Evolutionary conservation across 805 yeast genomes (phyloP).

Genomic region (Ogataea nonfermentans): DNA sequence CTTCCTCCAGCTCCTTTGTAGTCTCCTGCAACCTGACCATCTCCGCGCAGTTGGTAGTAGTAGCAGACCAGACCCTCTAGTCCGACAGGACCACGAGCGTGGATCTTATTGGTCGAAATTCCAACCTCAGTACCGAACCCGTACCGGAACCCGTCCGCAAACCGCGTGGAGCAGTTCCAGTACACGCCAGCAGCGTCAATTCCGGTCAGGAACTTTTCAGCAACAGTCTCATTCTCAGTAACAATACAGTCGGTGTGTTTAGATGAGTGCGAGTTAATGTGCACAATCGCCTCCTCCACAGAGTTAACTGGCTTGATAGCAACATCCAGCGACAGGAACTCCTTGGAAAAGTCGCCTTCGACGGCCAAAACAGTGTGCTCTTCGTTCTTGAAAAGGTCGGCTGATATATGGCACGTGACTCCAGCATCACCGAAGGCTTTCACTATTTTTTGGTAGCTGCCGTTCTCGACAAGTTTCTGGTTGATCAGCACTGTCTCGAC

Average conservation of each 20-base stretch:
- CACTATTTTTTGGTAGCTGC: conserved; percentile 19
- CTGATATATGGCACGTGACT: conserved; percentile 72
- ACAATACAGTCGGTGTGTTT: conserved; percentile 94
- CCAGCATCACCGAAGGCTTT: conserved; percentile 52
- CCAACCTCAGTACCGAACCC: conserved; percentile 99
- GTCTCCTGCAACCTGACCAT: conserved; percentile 90
- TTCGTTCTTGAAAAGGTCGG: conserved; percentile 41
- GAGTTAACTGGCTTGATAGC: conserved; percentile 65
- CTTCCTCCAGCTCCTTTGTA: conserved; percentile 92
- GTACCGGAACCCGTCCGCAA: conserved; percentile 97
- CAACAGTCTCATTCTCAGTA: conserved; percentile 68
- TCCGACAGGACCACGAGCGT: conserved; percentile 98
- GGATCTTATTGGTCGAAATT: conserved; percentile 93
- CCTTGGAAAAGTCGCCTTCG: conserved; percentile 74
- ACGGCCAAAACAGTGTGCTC: conserved; percentile 43
- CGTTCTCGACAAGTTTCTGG: conserved; percentile 34
- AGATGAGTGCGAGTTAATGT: conserved; percentile 89
- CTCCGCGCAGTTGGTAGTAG: conserved; percentile 89
- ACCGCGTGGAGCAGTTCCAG: conserved; percentile 96
- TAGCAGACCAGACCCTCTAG: conserved; percentile 94
- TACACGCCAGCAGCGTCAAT: conserved; percentile 95
- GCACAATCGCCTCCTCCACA: conserved; percentile 72
- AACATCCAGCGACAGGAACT: conserved; percentile 78
- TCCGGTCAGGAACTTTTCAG: conserved; percentile 76
- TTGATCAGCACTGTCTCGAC: conserved; percentile 81